A percentile compares a stretch with the other conserved stretches of the same genome.
Conservation (phyloP, 805 yeast genomes). For the Lipomyces sp. region DNA sequence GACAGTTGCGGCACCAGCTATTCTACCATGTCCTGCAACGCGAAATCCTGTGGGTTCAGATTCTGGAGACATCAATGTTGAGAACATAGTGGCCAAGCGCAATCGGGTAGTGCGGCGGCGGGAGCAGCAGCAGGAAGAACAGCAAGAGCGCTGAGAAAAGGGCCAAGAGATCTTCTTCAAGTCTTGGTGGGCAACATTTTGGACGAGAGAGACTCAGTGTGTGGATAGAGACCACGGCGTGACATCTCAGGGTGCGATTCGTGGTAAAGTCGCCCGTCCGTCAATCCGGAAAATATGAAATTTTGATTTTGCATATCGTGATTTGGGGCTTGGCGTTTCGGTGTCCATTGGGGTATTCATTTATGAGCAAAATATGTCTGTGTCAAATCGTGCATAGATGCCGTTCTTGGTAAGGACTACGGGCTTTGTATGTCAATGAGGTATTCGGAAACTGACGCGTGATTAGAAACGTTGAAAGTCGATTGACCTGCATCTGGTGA, state of each 20-base stretch:
- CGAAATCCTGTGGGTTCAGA: slow-evolving; percentile 31
- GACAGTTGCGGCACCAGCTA: slow-evolving; percentile 56
- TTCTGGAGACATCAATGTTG: slow-evolving; percentile 22
- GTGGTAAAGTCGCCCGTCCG: too few species aligned
- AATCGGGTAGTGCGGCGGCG: slow-evolving; percentile 1
- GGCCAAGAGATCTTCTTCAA: neutral
- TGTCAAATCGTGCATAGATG: neutral
- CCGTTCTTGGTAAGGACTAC: neutral
- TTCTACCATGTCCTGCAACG: slow-evolving; percentile 47
- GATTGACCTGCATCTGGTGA: neutral
- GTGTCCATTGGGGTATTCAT: neutral
- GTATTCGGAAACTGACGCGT: neutral
- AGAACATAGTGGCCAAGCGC: slow-evolving; percentile 13
- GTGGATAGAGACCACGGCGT: too few species aligned
- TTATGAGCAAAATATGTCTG: neutral
- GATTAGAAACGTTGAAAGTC: neutral
- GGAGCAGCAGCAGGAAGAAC: neutral
- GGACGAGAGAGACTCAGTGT: neutral
- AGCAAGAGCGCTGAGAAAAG: neutral
- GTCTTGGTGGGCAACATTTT: neutral
- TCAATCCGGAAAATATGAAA: too few species aligned
- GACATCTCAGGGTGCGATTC: neutral
- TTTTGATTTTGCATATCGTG: neutral
- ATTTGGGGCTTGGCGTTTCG: neutral
- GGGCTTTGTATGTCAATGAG: neutral